Evolutionary conservation across 345 rosid species (phyloP).

Genomic region (Gossypium mustelinum): DNA sequence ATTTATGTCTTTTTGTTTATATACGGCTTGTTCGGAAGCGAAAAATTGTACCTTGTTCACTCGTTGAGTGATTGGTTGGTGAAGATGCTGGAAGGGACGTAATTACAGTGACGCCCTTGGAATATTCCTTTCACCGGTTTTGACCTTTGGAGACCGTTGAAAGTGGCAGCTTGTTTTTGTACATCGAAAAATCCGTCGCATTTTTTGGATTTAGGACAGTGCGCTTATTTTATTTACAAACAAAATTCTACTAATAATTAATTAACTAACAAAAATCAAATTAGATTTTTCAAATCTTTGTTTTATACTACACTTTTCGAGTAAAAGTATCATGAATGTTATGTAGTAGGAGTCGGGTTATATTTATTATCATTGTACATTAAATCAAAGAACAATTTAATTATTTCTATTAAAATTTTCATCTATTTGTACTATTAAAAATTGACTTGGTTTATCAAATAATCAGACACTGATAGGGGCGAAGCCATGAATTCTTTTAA

Average conservation of each 20-base stretch:
- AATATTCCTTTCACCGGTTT: conserved; percentile 6
- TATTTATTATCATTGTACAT: accelerated
- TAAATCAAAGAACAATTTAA: accelerated
- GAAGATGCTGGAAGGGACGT: neutral
- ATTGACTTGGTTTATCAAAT: accelerated
- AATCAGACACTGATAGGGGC: no score
- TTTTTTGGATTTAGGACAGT: neutral
- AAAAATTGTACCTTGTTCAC: conserved; percentile 13
- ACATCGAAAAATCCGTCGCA: neutral
- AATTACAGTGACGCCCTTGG: neutral
- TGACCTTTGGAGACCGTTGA: neutral
- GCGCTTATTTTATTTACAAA: neutral
- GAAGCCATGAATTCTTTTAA: no score
- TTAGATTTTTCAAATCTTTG: no score
- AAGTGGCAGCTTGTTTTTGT: neutral
- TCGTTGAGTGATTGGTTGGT: conserved; percentile 21
- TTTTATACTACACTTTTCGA: no score
- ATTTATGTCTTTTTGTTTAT: neutral
- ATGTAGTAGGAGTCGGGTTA: accelerated
- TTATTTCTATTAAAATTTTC: accelerated
- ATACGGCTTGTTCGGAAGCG: neutral
- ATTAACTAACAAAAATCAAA: neutral
- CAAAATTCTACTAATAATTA: neutral
- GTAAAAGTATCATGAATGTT: no score
- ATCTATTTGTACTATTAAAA: no score